Evolutionary conservation across 2,329 filamentous ascomycete species (phyloP), one percentile per base, ranked within the genome.

Genomic region (Botrytis galanthina): DNA sequence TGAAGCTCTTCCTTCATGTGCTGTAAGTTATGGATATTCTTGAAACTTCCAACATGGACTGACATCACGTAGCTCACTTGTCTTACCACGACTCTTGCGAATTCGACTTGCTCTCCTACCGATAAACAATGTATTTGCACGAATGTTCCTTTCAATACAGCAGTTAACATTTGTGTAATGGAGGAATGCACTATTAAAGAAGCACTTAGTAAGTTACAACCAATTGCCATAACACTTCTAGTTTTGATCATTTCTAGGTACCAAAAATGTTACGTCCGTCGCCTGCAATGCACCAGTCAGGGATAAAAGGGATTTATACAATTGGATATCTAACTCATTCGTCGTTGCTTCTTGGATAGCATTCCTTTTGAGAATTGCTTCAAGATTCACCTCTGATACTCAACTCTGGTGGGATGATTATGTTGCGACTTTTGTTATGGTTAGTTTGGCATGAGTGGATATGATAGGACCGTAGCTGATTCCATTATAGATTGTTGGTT

Each of bases 101-200:
- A 67, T 22, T 67, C 61, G 32, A 59, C 70, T 7, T 72, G 70
- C 32, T 42, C 70, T 18, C 61, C 37, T 37, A 72, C 70, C 18
- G 70, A 72, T 59, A 39, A 67, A 32, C 61, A 51, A 67, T 72
- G 70, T 42, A 72, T 72, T 37, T 72, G 70, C 18, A 67, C 70
- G 20, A 72, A 72, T 18, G 37, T 59, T 22, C 70, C 60, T 18
- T 6, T 67, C 18, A 59, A 67, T 9, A 9, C 39, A 26, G n/a
- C 48, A 32, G 2, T 72, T 14, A 46, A 72, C 4, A 44, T 26
- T 4, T 72, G 70, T 67, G 61, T 67, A 57, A n/a, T n/a, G 61
- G 6, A 10, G n/a, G 10, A 16, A 32, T 72, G 70, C 26, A 67
- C 70, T 12, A 32, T 72, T 4, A 72, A 72, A n/a, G 48, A 72